phyloP scores from a whole-genome alignment of 805 yeast species.

The Gaillardinia entomophila region DNA sequence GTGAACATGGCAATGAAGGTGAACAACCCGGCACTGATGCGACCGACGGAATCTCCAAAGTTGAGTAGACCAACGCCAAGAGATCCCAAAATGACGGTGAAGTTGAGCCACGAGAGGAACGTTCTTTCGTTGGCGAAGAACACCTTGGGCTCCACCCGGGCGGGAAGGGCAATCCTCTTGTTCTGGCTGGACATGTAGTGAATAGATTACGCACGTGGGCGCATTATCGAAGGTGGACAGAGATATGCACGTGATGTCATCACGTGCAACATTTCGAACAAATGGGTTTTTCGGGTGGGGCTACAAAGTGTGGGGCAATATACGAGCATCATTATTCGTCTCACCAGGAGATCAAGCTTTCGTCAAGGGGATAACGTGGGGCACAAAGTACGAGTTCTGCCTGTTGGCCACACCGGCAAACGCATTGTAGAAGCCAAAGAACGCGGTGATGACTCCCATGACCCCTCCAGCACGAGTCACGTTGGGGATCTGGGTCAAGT shows the following conservation, averaged over 20 bases:
- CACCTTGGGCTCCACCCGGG: conserved; percentile 97
- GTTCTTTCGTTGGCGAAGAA: conserved; percentile 99
- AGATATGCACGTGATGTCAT: too few species aligned
- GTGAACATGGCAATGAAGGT: conserved; percentile 97
- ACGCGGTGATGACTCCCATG: conserved; percentile 34
- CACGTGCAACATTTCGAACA: too few species aligned
- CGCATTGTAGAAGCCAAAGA: conserved; percentile 37
- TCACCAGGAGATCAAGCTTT: too few species aligned
- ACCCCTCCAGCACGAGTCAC: conserved; percentile 37
- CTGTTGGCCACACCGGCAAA: conserved; percentile 33
- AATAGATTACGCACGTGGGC: too few species aligned
- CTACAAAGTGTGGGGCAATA: too few species aligned
- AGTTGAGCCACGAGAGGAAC: conserved; percentile 95
- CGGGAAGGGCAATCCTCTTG: conserved; percentile 95
- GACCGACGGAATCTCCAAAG: conserved; percentile 92
- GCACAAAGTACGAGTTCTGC: conserved; percentile 31
- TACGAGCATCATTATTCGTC: too few species aligned
- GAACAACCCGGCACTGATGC: conserved; percentile 89
- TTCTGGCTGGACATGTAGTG: conserved; percentile 22
- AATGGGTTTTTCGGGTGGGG: too few species aligned
- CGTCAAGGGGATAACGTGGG: conserved; percentile 19
- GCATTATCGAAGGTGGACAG: too few species aligned
- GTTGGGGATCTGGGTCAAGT: conserved; percentile 18
- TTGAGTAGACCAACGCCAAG: conserved; percentile 92
- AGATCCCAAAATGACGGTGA: conserved; percentile 97